Conservation (phyloP, 441 rosid genomes). For the Populus tomentosa region DNA sequence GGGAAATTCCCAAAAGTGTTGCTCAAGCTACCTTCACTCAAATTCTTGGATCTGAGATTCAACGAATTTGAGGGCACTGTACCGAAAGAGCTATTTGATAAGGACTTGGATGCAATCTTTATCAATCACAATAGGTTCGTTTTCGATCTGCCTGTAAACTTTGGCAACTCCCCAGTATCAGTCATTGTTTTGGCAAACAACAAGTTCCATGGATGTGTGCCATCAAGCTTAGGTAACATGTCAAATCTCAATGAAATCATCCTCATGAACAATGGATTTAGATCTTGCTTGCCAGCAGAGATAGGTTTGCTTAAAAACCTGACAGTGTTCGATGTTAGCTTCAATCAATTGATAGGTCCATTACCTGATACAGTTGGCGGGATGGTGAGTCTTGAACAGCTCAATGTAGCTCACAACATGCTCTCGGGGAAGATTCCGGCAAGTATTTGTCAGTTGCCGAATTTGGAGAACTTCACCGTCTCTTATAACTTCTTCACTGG, state of each 20-base stretch:
- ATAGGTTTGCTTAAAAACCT: slow-evolving; percentile 61
- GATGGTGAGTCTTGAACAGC: slow-evolving; percentile 67
- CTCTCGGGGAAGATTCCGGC: slow-evolving; percentile 70
- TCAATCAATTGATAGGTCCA: slow-evolving; percentile 65
- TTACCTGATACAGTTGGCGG: slow-evolving; percentile 64
- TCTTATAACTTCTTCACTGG: slow-evolving; percentile 82
- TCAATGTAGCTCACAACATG: slow-evolving; percentile 77
- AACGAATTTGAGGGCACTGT: slow-evolving; percentile 93
- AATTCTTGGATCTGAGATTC: slow-evolving; percentile 86
- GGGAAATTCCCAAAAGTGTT: slow-evolving; percentile 77
- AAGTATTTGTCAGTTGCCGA: slow-evolving; percentile 64
- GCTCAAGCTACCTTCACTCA: slow-evolving; percentile 57
- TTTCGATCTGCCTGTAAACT: slow-evolving; percentile 72
- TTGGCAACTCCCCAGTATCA: slow-evolving; percentile 92
- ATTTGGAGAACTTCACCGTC: slow-evolving; percentile 64
- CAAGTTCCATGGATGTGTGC: slow-evolving; percentile 81
- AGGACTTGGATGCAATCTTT: slow-evolving; percentile 79
- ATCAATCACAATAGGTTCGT: slow-evolving; percentile 83
- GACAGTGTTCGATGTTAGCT: slow-evolving; percentile 80
- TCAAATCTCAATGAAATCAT: slow-evolving; percentile 76
- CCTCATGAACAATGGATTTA: slow-evolving; percentile 66
- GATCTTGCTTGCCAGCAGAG: slow-evolving; percentile 77
- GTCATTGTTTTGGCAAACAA: slow-evolving; percentile 84
- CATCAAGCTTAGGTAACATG: slow-evolving; percentile 84
- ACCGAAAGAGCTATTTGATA: slow-evolving; percentile 71